Base-by-base conservation (phyloP, 768 basidiomycete species). In the Lactarius akahatsu region DNA sequence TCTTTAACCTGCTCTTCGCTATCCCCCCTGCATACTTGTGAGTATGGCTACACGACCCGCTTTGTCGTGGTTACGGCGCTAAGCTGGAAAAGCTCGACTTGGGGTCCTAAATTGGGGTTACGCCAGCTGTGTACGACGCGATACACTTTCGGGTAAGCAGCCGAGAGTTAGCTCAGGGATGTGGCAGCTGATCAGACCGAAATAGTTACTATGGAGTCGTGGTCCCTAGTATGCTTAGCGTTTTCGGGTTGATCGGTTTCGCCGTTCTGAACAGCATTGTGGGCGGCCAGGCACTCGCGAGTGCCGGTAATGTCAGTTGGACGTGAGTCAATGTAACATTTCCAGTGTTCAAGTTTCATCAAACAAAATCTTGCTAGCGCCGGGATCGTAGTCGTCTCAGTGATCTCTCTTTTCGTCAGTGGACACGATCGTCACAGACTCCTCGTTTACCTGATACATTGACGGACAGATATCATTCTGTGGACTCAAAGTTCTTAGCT, bases 81-180 rank as follows among this genome's bases (percentile, higher is more conserved):
- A 10, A 58, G 32, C 9, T 47, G 61, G 59, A 32, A 84, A 32
- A 84, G 83, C 64, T 76, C 84, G 26, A 85, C 87, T 3, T 91
- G 90, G 77, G 91, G 92, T 11, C 90, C 92, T 0, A 87, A 86
- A 73, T 78, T 90, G 0, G 94, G 94, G 13, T 83, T 89, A 72
- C 83, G 92, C 23, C 89, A 94, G 71, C 92, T 95, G 91, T 85
- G 91, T 23, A 83, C 85, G 55, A 87, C 92, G 3, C 77, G 85
- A 30, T 87, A 85, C 72, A 82, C 77, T 62, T 85, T 85, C 70
- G 85, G 85, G 81, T 82, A 16, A 7, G 77, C 72, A 73, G 74
- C 58, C 78, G 15, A 28, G 15, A 50, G 2, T 50, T 10, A 11
- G 28, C 15, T 30, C 30, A 5, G 55, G 1, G 60, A 34, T n/a